A percentile compares a stretch with the other conserved stretches of the same genome.
Conservation (phyloP, 495 filamentous ascomycete species). For the Neurospora sp. region DNA sequence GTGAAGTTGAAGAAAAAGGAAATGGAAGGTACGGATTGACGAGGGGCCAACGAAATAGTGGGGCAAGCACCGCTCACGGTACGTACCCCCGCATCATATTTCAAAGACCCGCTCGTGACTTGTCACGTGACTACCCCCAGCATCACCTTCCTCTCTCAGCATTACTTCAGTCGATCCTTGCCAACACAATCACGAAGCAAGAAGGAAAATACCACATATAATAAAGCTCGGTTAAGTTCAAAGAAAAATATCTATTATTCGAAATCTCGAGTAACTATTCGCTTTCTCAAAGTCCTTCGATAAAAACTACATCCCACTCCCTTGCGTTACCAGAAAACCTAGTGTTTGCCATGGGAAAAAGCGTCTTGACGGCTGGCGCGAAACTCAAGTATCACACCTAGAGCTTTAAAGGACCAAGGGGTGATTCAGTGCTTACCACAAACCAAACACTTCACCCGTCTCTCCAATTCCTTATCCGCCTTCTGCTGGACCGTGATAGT, state of each 20-base stretch:
- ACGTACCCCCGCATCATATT: background rate
- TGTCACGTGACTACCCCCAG: background rate
- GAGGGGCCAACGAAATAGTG: background rate
- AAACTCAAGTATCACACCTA: background rate
- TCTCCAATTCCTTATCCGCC: background rate
- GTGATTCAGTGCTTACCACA: background rate
- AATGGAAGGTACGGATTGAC: too few species aligned
- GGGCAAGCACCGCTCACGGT: background rate
- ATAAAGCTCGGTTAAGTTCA: too few species aligned
- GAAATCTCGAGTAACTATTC: background rate
- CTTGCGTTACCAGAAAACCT: background rate
- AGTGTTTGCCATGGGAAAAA: background rate
- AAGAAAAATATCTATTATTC: background rate
- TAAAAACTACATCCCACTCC: background rate
- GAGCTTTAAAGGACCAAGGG: background rate
- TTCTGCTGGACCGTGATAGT: background rate
- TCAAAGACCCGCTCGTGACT: background rate
- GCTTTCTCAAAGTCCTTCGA: background rate
- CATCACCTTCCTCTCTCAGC: background rate
- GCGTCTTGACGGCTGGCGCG: background rate
- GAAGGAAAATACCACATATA: background rate
- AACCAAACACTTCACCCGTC: background rate
- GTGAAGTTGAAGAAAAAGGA: background rate
- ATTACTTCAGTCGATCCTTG: background rate
- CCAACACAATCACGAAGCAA: background rate